phyloP scores from a whole-genome alignment of 1,284 basidiomycete genomes.

The Fomitopsis betulina region DNA sequence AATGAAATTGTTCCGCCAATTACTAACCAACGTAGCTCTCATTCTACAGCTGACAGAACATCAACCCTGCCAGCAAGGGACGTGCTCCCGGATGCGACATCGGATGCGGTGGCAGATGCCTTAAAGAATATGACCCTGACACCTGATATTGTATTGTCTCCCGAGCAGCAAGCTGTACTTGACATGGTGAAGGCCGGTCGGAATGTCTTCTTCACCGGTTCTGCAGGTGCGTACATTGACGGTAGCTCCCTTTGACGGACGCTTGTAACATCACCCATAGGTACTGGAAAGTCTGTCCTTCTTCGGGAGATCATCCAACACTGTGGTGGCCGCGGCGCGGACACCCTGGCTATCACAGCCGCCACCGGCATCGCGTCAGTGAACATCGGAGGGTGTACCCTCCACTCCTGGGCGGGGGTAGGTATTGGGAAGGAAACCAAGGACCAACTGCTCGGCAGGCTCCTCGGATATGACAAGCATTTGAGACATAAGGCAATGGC shows the following conservation, averaged over 20 bases:
- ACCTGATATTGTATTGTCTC: conserved; percentile 27
- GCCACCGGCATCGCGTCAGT: conserved; percentile 89
- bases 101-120: background rate
- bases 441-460: conserved; percentile 36
- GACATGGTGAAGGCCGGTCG: conserved; percentile 50
- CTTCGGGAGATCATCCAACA: conserved; percentile 83
- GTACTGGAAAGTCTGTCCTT: conserved; percentile 93
- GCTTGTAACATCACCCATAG: conserved; percentile 32
- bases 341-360: conserved; percentile 52
- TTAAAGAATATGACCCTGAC: too few species aligned
- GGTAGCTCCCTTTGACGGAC: background rate
- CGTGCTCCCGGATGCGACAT: background rate
- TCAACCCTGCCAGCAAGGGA: background rate
- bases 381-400: conserved; percentile 90
- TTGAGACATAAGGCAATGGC: conserved; percentile 42
- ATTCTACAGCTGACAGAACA: background rate
- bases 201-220: conserved; percentile 81
- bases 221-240: conserved; percentile 47
- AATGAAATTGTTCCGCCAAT: background rate
- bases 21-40: background rate
- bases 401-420: conserved; percentile 92
- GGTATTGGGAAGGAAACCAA: conserved; percentile 71
- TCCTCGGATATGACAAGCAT: conserved; percentile 36
- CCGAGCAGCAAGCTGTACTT: conserved; percentile 57
- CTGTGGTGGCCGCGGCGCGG: conserved; percentile 12